Evolutionary conservation across 495 filamentous ascomycete genomes (phyloP), one percentile per base, ranked within the genome.

Genomic region (Lasiosphaeris hirsuta): DNA sequence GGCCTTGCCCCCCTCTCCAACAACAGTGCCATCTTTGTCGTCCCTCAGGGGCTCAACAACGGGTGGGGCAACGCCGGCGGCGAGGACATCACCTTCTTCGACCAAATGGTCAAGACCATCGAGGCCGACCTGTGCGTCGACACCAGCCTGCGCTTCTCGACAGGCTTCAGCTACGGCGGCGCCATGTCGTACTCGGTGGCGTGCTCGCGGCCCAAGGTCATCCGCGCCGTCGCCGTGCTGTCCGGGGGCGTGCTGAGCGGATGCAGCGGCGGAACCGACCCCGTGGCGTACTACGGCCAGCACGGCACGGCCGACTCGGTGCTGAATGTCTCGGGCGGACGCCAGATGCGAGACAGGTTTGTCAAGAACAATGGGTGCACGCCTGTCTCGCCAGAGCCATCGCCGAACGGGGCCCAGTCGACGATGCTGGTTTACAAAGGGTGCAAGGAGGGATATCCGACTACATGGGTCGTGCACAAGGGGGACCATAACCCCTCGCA

Each of bases 151-250:
- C 65, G 73, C 54, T 81, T 77, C 69, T 70, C 75, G 1, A 76
- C 71, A 4, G 78, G 78, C 10, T 81, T 77, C 65, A 75, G 71
- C 61, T 81, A 74, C 63, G 78, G 78, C 30, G 78, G 68, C n/a
- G 72, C 69, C 35, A 80, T 80, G 77, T 76, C 72, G 11, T 79
- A 69, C 51, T 59, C 71, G 4, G 51, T 81, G 11, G 77, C 78
- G 7, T 81, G 78, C 45, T 61, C 75, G 0, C 69, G 69, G 1
- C 63, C 70, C 1, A 68, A 72, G 35, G 63, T 62, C 35, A 70
- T 79, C 57, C 74, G 72, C 13, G 78, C 75, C 13, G 71, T 81
- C 1, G 74, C 72, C 13, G 74, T 72, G 0, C 45, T 80, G 17
- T 78, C 75, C 1, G 78, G 65, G 5, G 51, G 40, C 4, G 10